Conservation (phyloP, 2,329 filamentous ascomycete genomes). For the Davidsoniella eucalypti region DNA sequence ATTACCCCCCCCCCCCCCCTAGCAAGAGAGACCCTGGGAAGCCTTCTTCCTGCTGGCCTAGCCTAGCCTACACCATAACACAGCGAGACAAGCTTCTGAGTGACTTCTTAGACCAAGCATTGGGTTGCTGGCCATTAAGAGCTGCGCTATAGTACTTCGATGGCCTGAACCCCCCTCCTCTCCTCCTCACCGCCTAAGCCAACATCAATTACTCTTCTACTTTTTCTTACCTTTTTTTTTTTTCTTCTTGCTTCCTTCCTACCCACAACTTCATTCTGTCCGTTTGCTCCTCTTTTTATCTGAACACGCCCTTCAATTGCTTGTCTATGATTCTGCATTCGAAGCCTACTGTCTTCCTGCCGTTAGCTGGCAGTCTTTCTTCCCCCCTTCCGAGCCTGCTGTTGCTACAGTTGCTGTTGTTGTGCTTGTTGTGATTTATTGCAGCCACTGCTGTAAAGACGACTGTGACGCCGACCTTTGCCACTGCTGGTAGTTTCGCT, state of each 20-base stretch:
- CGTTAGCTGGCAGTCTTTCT: background rate
- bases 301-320: background rate
- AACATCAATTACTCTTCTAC: constrained; percentile 1
- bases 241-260: constrained; percentile 1
- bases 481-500: background rate
- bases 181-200: constrained; percentile 9
- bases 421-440: background rate
- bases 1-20: no score
- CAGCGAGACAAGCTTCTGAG: no score
- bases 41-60: no score
- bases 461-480: background rate
- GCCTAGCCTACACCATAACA: no score
- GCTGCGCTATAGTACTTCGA: background rate
- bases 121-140: no score
- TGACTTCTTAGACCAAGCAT: no score
- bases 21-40: no score
- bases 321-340: background rate
- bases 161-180: background rate
- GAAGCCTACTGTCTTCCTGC: background rate
- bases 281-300: background rate
- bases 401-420: background rate
- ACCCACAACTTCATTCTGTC: background rate
- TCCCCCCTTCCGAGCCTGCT: background rate
- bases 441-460: background rate
- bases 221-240: constrained; percentile 4